Base-by-base conservation (phyloP, 225 moss, liverwort and hornwort genomes). In the Physcomitrium patens region DNA sequence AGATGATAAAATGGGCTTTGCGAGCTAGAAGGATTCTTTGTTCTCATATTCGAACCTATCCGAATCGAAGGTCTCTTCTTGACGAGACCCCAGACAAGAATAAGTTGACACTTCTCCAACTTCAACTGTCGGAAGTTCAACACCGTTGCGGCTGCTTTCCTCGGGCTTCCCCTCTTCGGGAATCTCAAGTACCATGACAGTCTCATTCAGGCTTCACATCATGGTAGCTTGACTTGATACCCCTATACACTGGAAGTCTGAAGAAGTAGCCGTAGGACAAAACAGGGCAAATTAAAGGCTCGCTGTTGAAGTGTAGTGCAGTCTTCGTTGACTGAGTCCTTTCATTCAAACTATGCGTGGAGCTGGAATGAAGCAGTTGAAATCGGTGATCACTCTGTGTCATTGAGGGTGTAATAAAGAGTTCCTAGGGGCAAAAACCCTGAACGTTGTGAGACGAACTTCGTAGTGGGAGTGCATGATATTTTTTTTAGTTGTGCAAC, bases 61-160 rank as follows among this genome's bases (percentile, higher is more conserved):
- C 7, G 31, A 2, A 37, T 4, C 31, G 31, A 37, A 37, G 31
- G 31, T 7, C 31, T 37, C 31, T 37, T 37, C 31, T 37, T 7
- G 7, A 37, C 31, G 7, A 37, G 31, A 37, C 31, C 31, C 5
- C 31, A 37, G 31, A 37, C 4, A 37, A 1, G 24, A 1, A 24
- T 1, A 24, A 47, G 14, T 60, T 60, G 60, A 1, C 62, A 62
- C 56, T 56, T 18, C 11, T 26, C 13, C 12, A 26, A 17, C 17
- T 50, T 6, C 12, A 3, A 24, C n/a, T 55, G 80, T 80, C 80
- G 76, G 76, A 76, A 64, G 60, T 65, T 70, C 79, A 68, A 73
- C 68, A 73, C 79, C 73, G 79, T 79, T 73, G 65, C 46, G 47
- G 37, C 44, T 20, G 61, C 16, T 51, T 49, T 15, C 48, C 12